Base-by-base conservation (phyloP, 495 filamentous ascomycete species). In the Parachaetomium inaequale region DNA sequence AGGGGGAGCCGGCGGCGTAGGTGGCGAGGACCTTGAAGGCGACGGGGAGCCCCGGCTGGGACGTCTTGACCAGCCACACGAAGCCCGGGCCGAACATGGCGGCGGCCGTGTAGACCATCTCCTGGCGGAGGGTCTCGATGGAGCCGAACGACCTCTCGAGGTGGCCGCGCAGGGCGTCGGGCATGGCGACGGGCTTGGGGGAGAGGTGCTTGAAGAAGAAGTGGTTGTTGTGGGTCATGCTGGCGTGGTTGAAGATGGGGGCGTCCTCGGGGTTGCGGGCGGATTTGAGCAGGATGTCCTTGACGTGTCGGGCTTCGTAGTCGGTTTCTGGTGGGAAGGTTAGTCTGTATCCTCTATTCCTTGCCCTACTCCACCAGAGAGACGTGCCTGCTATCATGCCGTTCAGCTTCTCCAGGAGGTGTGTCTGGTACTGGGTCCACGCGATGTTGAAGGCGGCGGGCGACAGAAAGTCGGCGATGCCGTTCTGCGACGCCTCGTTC, bases 81-180 rank as follows among this genome's bases (percentile, higher is more conserved):
- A 93, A 98, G 57, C 88, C 94, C 1, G 92, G 92, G 49, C 95
- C 95, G 79, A 98, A 98, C 92, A 98, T 96, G 74, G 85, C 82
- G 63, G 83, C 78, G 58, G 95, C 94, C 7, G 91, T 96, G 59
- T 84, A 80, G 64, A 95, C 76, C 76, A 98, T 86, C 66, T 93
- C 87, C 63, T 79, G 75, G 70, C 86, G 86, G 25, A 98, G 83
- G 19, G 91, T 90, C 64, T 92, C 87, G 66, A 93, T 76, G 66
- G 88, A 91, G 68, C 88, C 86, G 77, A 96, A 98, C 55, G 85
- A 83, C 66, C 75, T 69, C 65, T 76, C 74, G 66, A 96, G 82
- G 43, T 69, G 67, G 4, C 4, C 8, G 47, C 63, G 62, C 17
- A 81, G 70, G 7, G 26, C 1, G 0, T 59, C 47, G 32, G 76